phyloP scores from a whole-genome alignment of 2,329 filamentous ascomycete species.

The Knufia fluminis region DNA sequence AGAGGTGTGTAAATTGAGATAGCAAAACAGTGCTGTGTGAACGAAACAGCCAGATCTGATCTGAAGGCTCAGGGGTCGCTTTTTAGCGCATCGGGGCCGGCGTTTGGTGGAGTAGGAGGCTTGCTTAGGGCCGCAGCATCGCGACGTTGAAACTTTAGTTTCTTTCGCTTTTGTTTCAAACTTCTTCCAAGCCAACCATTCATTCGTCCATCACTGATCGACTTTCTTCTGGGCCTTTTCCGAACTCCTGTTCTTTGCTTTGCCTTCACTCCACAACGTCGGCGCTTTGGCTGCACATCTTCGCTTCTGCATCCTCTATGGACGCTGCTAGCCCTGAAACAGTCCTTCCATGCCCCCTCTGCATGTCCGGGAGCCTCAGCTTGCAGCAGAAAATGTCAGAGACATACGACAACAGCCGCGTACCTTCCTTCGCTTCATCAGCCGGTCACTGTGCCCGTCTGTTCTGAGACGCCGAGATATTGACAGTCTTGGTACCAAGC shows the following conservation, averaged over 20 bases:
- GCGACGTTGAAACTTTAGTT: conserved; percentile 2
- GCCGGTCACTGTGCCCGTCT: background rate
- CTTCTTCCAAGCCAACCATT: conserved; percentile 8
- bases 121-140: background rate
- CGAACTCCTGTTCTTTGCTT: conserved; percentile 6
- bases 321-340: conserved; percentile 4
- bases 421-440: background rate
- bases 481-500: background rate
- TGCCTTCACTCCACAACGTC: background rate
- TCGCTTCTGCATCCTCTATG: background rate
- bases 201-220: conserved; percentile 9
- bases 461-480: background rate
- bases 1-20: no score
- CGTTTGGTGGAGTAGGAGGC: background rate
- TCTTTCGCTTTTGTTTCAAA: conserved; percentile 14
- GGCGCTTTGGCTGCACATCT: background rate
- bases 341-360: background rate
- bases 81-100: background rate
- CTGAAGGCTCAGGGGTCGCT: conserved; percentile 1
- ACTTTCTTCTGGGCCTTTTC: background rate
- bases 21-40: no score
- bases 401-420: conserved; percentile 3
- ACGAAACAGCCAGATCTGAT: background rate
- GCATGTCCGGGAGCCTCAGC: background rate
- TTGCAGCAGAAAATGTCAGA: background rate